These are phyloP conservation scores for Chrysoporthe deuterocubensis DNA, from an alignment of 2,329 filamentous ascomycete genomes.

Conservation along the genomic window DNA sequence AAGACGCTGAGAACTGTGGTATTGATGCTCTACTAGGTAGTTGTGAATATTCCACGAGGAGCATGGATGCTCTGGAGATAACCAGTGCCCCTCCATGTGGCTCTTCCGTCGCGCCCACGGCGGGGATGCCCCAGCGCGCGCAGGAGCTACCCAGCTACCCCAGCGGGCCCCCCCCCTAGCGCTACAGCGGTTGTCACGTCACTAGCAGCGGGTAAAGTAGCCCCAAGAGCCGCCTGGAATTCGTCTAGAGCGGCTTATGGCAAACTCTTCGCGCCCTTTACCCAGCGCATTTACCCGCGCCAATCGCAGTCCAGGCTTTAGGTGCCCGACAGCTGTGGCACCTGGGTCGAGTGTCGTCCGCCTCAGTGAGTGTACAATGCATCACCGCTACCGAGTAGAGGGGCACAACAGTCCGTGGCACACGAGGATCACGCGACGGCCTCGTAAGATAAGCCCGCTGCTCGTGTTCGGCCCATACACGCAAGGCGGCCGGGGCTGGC, in stretches of 20 bases:
- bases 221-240: constrained; percentile 27
- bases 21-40: too few relatives aligned
- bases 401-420: constrained; percentile 15
- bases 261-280: constrained; percentile 30
- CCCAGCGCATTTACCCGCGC: constrained; percentile 39
- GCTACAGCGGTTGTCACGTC: constrained; percentile 8
- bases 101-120: neutral
- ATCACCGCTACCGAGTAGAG: neutral
- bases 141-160: too few relatives aligned
- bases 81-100: neutral
- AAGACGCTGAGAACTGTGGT: too few relatives aligned
- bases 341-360: constrained; percentile 16
- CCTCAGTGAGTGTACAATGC: neutral
- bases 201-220: constrained; percentile 29
- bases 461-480: neutral
- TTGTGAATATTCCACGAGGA: neutral
- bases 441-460: neutral
- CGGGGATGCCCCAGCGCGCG: neutral
- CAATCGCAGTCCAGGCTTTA: constrained; percentile 31
- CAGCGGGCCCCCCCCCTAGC: neutral
- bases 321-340: neutral
- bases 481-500: too few relatives aligned
- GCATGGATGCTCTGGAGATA: neutral
- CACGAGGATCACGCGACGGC: neutral
- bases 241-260: constrained; percentile 1